These are phyloP conservation scores for Forsythia suspensa DNA, from an alignment of 257 asterid species.

Conservation along the genomic window DNA sequence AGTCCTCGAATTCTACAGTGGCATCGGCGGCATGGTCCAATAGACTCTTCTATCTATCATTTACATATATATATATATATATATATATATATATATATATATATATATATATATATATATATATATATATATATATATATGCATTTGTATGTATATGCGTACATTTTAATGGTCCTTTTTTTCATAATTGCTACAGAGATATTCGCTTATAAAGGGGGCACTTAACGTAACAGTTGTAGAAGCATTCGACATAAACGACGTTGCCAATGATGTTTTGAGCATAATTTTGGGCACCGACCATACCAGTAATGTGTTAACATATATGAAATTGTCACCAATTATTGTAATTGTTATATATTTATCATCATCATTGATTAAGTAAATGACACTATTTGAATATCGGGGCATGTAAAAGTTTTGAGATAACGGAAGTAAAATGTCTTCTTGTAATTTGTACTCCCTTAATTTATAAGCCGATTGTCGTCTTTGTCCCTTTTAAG, in stretches of 20 bases:
- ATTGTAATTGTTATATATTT: neutral
- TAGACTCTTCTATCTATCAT: neutral
- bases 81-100: too few relatives aligned
- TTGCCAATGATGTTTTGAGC: constrained; percentile 90
- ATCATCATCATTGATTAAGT: neutral
- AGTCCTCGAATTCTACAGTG: constrained; percentile 91
- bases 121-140: neutral
- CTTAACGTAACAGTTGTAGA: constrained; percentile 73
- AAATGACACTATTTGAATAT: neutral
- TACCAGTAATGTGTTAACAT: constrained; percentile 45
- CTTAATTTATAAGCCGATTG: too few relatives aligned
- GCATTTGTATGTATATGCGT: neutral
- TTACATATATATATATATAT: too few relatives aligned
- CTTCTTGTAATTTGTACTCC: neutral
- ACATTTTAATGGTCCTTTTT: neutral
- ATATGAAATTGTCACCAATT: neutral
- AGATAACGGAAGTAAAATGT: neutral
- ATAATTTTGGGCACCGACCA: constrained; percentile 91
- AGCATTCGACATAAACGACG: constrained; percentile 89
- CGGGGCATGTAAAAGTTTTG: neutral
- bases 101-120: too few relatives aligned
- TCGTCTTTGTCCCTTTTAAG: neutral
- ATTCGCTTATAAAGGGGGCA: constrained; percentile 72
- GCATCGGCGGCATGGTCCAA: constrained; percentile 88
- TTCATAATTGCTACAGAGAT: constrained; percentile 42